Evolutionary conservation across 1,284 basidiomycete genomes (phyloP).

Genomic region (Leccinum variabile): DNA sequence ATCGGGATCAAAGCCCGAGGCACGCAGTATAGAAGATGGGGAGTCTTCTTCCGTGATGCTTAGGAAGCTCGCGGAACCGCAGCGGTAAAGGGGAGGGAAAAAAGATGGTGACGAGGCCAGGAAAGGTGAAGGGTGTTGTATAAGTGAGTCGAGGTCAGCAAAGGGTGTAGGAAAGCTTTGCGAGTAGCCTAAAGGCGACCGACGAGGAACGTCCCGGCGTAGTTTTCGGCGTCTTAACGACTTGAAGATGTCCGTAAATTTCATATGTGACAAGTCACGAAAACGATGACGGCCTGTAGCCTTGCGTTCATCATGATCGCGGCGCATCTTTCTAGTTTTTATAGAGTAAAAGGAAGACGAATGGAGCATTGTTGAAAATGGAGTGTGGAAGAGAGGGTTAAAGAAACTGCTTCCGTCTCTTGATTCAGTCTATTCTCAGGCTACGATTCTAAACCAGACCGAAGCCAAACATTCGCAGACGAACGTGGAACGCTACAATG

Average conservation of each 20-base stretch:
- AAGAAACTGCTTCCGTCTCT: neutral
- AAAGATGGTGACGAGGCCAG: neutral
- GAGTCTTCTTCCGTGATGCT: conserved; percentile 11
- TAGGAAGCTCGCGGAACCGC: conserved; percentile 9
- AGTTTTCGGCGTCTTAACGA: conserved; percentile 22
- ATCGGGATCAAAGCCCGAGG: conserved; percentile 1
- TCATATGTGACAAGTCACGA: conserved; percentile 22
- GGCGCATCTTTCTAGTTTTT: conserved; percentile 21
- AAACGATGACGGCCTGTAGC: conserved; percentile 11
- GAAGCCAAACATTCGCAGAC: neutral
- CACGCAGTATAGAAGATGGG: conserved; percentile 17
- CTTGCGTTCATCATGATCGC: conserved; percentile 14
- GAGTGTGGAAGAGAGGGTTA: neutral
- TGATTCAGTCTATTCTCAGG: neutral
- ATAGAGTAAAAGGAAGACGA: conserved; percentile 15
- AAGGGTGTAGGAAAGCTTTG: conserved; percentile 2
- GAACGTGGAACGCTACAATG: neutral
- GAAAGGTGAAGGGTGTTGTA: conserved; percentile 3
- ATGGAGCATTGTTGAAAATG: conserved; percentile 13
- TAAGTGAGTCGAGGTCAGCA: conserved; percentile 9
- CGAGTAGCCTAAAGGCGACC: conserved; percentile 8
- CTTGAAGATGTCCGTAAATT: conserved; percentile 29
- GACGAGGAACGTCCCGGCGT: conserved; percentile 7
- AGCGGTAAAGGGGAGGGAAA: conserved; percentile 2
- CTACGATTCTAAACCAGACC: conserved; percentile 23